These are phyloP conservation scores for Hylodesmum podocarpum DNA, from an alignment of 306 rosid genomes.

Conservation along the genomic window DNA sequence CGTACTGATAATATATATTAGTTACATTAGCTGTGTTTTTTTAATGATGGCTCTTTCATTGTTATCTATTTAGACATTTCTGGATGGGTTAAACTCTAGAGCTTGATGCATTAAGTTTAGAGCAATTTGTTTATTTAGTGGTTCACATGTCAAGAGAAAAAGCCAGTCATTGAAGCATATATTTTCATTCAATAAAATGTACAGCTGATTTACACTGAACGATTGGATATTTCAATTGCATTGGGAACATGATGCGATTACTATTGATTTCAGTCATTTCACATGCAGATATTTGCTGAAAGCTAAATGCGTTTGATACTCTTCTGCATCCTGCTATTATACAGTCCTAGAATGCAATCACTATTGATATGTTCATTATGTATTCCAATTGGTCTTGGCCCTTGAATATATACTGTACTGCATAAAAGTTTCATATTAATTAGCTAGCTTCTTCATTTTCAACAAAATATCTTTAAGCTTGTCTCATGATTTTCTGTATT, in stretches of 20 bases:
- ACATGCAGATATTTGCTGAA: not conserved
- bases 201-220: not conserved
- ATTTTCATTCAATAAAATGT: not conserved
- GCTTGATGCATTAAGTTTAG: not conserved
- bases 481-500: not conserved
- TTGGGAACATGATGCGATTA: not conserved
- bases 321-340: not conserved
- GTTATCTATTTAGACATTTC: not conserved
- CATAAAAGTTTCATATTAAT: not conserved
- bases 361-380: not conserved
- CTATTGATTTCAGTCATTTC: not conserved
- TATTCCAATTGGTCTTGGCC: not conserved
- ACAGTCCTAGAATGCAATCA: not conserved
- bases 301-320: not conserved
- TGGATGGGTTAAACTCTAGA: not conserved
- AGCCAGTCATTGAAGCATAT: not conserved
- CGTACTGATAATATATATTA: not conserved
- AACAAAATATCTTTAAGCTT: not conserved
- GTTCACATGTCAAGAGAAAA: not conserved
- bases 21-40: not conserved
- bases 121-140: slow-evolving; percentile 1
- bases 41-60: not conserved
- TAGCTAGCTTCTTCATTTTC: not conserved
- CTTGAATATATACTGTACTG: not conserved
- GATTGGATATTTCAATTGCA: not conserved